Conservation (phyloP, 148 eudicot species). For the Vaccinium corymbosum region DNA sequence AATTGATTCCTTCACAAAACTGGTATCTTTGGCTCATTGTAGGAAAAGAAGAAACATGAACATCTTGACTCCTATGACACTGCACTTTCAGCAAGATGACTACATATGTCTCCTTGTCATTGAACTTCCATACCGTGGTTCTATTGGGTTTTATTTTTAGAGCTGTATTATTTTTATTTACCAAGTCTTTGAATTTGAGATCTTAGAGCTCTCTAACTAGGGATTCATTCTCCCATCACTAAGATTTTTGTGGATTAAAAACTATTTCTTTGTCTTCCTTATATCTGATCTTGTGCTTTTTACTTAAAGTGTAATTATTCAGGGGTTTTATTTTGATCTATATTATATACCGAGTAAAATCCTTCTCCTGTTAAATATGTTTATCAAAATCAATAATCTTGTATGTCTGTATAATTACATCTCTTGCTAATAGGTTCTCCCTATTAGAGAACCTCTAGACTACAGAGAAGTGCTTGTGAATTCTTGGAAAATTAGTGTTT, state of each 20-base stretch:
- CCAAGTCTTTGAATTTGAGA: neutral
- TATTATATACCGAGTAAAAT: neutral
- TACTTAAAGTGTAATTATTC: neutral
- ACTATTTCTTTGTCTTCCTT: neutral
- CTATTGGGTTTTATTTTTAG: neutral
- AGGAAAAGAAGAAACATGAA: neutral
- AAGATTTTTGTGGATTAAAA: neutral
- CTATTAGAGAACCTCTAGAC: neutral
- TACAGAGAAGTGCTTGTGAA: neutral
- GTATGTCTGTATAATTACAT: neutral
- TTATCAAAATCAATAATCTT: neutral
- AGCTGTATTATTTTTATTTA: neutral
- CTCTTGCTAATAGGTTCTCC: constrained; percentile 1
- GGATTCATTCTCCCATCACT: neutral
- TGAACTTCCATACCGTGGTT: neutral
- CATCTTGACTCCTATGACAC: neutral
- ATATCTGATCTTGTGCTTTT: neutral
- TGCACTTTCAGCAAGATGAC: neutral
- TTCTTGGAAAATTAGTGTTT: neutral
- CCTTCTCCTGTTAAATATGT: neutral
- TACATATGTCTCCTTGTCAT: neutral
- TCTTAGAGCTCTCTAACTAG: neutral
- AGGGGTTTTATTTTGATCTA: neutral
- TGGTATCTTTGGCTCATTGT: neutral
- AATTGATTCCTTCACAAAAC: neutral